Conservation (phyloP, 2,329 filamentous ascomycete genomes). For the Xylariaceae sp. region DNA sequence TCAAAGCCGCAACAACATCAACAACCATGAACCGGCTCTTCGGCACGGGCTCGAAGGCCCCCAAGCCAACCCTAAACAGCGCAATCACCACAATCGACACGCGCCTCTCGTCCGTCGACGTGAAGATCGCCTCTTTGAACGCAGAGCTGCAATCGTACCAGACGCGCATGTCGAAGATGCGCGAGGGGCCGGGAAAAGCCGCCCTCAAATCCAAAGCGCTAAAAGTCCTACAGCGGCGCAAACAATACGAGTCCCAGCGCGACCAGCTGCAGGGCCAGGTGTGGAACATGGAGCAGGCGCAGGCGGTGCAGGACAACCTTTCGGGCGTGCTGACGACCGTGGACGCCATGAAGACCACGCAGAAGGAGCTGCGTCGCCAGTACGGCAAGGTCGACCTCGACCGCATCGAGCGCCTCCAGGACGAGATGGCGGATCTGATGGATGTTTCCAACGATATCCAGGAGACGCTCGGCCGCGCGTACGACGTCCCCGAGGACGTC, state of each 20-base stretch:
- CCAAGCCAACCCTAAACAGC: slow-evolving; percentile 79
- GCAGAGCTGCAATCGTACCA: slow-evolving; percentile 89
- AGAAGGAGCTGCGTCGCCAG: slow-evolving; percentile 88
- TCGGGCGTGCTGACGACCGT: slow-evolving; percentile 99
- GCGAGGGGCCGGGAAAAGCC: slow-evolving; percentile 89
- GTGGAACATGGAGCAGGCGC: slow-evolving; percentile 99
- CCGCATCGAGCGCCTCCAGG: slow-evolving; percentile 96
- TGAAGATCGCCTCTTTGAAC: slow-evolving; percentile 91
- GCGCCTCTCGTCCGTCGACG: slow-evolving; percentile 74
- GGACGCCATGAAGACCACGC: slow-evolving; percentile 95
- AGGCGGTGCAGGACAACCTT: slow-evolving; percentile 98
- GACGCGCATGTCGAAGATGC: slow-evolving; percentile 85
- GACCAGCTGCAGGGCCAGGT: slow-evolving; percentile 92
- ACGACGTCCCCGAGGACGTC: slow-evolving; percentile 95
- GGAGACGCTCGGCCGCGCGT: slow-evolving; percentile 86
- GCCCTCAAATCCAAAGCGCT: slow-evolving; percentile 93
- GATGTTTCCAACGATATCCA: slow-evolving; percentile 98
- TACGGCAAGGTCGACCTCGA: slow-evolving; percentile 98
- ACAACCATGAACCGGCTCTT: slow-evolving; percentile 90
- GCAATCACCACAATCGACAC: slow-evolving; percentile 76
- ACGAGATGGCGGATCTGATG: slow-evolving; percentile 98
- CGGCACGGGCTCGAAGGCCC: slow-evolving; percentile 80
- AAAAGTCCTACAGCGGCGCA: slow-evolving; percentile 89
- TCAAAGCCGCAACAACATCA: too few relatives aligned
- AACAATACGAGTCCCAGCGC: slow-evolving; percentile 91